Conservation (phyloP, 495 filamentous ascomycete species). For the Talaromyces adpressus region DNA sequence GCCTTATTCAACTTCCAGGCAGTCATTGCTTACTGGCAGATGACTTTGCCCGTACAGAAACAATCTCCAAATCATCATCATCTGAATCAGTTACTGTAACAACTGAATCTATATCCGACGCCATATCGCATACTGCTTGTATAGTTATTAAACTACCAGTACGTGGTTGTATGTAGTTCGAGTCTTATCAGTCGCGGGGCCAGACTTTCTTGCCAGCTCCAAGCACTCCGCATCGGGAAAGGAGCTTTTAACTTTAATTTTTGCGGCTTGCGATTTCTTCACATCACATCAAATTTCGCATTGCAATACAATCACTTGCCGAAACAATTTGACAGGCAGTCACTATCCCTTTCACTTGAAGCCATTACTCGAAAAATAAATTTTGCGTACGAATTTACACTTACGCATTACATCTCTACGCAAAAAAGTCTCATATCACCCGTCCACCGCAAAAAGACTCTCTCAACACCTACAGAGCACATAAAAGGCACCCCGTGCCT, state of each 20-base stretch:
- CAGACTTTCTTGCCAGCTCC: not conserved
- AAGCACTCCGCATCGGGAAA: constrained; percentile 2
- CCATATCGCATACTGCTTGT: not conserved
- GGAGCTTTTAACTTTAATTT: constrained; percentile 7
- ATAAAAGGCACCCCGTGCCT: not conserved
- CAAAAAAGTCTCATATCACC: not conserved
- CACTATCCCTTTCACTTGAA: too few species aligned
- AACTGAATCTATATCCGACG: not conserved
- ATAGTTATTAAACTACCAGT: not conserved
- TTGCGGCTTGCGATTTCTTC: not conserved
- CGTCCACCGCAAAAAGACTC: not conserved
- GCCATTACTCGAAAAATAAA: too few species aligned
- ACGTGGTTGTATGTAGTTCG: not conserved
- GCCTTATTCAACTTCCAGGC: not conserved
- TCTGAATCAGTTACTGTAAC: not conserved
- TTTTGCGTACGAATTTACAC: too few species aligned
- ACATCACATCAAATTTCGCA: not conserved
- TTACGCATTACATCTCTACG: too few species aligned
- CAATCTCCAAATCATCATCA: constrained; percentile 30
- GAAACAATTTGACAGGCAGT: too few species aligned
- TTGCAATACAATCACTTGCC: too few species aligned
- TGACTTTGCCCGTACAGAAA: constrained; percentile 5
- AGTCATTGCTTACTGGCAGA: not conserved
- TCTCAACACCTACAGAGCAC: not conserved
- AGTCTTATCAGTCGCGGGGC: not conserved